Evolutionary conservation across 768 basidiomycete genomes (phyloP).

Genomic region (Peribolospora baueri): DNA sequence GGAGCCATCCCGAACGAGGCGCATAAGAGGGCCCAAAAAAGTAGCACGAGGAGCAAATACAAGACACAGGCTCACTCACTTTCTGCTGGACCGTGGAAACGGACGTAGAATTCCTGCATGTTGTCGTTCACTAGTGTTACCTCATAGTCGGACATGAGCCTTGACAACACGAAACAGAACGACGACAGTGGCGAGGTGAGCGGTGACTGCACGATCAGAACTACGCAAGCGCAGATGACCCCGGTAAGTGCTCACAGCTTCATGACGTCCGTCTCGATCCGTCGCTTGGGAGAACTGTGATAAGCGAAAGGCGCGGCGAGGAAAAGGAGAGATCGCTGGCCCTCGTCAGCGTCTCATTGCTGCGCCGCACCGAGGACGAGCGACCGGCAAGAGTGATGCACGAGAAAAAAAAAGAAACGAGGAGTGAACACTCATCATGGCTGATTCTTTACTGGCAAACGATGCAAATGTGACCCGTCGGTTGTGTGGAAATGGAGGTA

Average conservation of each 20-base stretch:
- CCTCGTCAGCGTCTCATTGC: too few species aligned
- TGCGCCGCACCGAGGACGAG: too few species aligned
- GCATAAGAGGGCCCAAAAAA: background rate
- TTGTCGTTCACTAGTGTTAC: constrained; percentile 91
- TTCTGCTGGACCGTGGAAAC: constrained; percentile 78
- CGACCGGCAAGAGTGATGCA: too few species aligned
- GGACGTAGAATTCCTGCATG: constrained; percentile 97
- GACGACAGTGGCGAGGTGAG: background rate
- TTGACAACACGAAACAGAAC: constrained; percentile 17
- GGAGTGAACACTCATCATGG: too few species aligned
- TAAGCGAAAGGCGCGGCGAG: too few species aligned
- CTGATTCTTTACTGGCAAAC: too few species aligned
- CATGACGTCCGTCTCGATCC: constrained; percentile 98
- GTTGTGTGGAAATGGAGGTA: too few species aligned
- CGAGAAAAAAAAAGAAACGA: too few species aligned
- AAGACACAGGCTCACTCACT: constrained; percentile 33
- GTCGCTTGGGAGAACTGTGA: constrained; percentile 65
- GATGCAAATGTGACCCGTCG: too few species aligned
- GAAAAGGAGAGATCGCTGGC: too few species aligned
- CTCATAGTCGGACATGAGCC: constrained; percentile 96
- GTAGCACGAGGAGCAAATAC: background rate
- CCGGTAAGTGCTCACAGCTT: constrained; percentile 46
- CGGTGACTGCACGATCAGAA: constrained; percentile 1
- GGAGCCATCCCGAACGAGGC: background rate
- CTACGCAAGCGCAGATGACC: background rate